These are phyloP conservation scores for Gastrolobium villosum DNA, from an alignment of 306 rosid genomes.

Conservation along the genomic window DNA sequence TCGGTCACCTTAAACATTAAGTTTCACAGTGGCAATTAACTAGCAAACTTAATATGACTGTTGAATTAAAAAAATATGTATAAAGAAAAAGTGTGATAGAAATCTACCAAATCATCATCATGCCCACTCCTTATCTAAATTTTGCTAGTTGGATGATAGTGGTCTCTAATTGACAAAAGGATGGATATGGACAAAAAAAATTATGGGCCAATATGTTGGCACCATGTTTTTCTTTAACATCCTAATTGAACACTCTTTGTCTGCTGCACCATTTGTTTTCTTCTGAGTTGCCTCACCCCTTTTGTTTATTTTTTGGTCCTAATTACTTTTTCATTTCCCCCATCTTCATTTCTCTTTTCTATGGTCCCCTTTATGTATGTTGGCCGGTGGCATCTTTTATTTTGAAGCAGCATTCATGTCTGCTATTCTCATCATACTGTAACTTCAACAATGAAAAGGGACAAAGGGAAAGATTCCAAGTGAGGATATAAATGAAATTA, in stretches of 20 bases:
- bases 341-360: conserved; percentile 32
- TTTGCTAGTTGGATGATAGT: conserved; percentile 51
- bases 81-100: background rate
- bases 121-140: conserved; percentile 46
- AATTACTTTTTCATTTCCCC: conserved; percentile 26
- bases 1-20: conserved; percentile 4
- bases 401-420: conserved; percentile 42
- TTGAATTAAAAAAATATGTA: conserved; percentile 34
- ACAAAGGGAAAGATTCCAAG: conserved; percentile 40
- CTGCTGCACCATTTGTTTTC: conserved; percentile 51
- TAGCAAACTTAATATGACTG: conserved; percentile 20
- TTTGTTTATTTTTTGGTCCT: conserved; percentile 33
- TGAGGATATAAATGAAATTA: conserved; percentile 24
- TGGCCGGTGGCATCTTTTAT: conserved; percentile 54
- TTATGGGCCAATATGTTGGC: conserved; percentile 70
- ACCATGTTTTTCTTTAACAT: conserved; percentile 54
- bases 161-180: conserved; percentile 53
- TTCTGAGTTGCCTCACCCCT: conserved; percentile 29
- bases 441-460: conserved; percentile 37
- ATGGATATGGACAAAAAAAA: conserved; percentile 49
- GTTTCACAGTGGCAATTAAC: conserved; percentile 38
- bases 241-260: conserved; percentile 58
- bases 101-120: conserved; percentile 41
- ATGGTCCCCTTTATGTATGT: conserved; percentile 41
- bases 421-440: conserved; percentile 43